Percentiles rank a stretch among this genome's conserved stretches.
phyloP scores from a whole-genome alignment of 2,329 filamentous ascomycete genomes.

The Venturia oleaginea region DNA sequence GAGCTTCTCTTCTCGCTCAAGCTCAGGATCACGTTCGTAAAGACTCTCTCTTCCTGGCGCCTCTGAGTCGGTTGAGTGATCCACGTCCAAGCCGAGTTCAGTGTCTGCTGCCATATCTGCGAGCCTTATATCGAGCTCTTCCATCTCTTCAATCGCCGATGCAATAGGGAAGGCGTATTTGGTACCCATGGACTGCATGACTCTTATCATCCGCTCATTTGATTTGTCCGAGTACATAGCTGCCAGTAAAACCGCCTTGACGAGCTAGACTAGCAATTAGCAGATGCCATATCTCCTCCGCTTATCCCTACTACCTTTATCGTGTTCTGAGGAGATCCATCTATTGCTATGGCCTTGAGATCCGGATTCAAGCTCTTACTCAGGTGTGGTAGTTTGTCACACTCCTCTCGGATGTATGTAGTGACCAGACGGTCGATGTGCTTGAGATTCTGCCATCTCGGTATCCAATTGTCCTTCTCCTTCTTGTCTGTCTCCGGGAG shows the following conservation, averaged over 20 bases:
- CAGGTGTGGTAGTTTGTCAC: constrained; percentile 31
- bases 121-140: constrained; percentile 17
- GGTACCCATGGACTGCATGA: constrained; percentile 29
- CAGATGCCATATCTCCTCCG: too few species aligned
- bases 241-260: constrained; percentile 40
- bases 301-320: too few species aligned
- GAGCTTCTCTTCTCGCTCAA: constrained; percentile 42
- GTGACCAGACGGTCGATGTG: constrained; percentile 40
- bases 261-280: too few species aligned
- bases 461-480: constrained; percentile 40
- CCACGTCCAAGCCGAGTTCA: constrained; percentile 10
- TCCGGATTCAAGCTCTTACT: constrained; percentile 35
- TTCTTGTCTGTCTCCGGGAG: constrained; percentile 37
- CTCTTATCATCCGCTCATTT: constrained; percentile 38
- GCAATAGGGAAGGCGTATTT: constrained; percentile 31
- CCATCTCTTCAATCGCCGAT: constrained; percentile 31
- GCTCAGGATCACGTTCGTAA: constrained; percentile 32
- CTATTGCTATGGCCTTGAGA: constrained; percentile 40
- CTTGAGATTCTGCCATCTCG: constrained; percentile 45
- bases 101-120: constrained; percentile 12
- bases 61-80: constrained; percentile 9
- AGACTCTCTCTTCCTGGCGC: constrained; percentile 17
- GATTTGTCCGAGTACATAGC: constrained; percentile 39
- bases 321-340: constrained; percentile 29
- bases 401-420: constrained; percentile 40